These are phyloP conservation scores for Colletotrichum higginsianum DNA, from an alignment of 2,329 filamentous ascomycete species.

Conservation along the genomic window DNA sequence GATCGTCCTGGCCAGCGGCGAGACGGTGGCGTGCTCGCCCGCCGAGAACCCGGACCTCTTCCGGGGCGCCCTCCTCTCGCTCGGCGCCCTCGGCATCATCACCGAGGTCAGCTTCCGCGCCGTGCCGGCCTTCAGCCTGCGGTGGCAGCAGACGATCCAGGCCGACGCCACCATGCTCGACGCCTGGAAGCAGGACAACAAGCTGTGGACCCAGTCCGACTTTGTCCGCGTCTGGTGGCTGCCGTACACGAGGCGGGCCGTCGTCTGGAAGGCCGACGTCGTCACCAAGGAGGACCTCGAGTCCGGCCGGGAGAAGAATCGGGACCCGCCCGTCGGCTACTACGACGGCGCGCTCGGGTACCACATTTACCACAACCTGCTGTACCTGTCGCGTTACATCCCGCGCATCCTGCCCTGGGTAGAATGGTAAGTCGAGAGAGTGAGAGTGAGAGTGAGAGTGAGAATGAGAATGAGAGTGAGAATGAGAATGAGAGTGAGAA, in stretches of 20 bases:
- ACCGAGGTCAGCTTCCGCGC: slow-evolving; percentile 90
- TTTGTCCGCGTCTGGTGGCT: slow-evolving; percentile 99
- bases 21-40: slow-evolving; percentile 78
- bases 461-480: too few relatives aligned
- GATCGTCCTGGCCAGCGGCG: slow-evolving; percentile 86
- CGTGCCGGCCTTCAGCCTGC: slow-evolving; percentile 83
- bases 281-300: slow-evolving; percentile 73
- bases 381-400: slow-evolving; percentile 83
- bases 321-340: slow-evolving; percentile 76
- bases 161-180: slow-evolving; percentile 78
- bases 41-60: slow-evolving; percentile 84
- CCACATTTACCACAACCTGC: slow-evolving; percentile 91
- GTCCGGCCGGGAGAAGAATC: slow-evolving; percentile 73
- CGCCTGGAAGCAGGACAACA: slow-evolving; percentile 77
- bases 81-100: slow-evolving; percentile 92
- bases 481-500: too few relatives aligned
- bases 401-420: slow-evolving; percentile 88
- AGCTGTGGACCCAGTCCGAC: slow-evolving; percentile 87
- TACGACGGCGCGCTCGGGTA: slow-evolving; percentile 89
- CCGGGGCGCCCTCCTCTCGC: slow-evolving; percentile 86
- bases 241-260: slow-evolving; percentile 89
- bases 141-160: slow-evolving; percentile 87
- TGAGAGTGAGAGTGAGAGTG: too few relatives aligned
- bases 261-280: slow-evolving; percentile 89
- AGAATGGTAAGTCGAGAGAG: slow-evolving; percentile 73